Evolutionary conservation across 2,329 filamentous ascomycete species (phyloP), one percentile per base, ranked within the genome.

Genomic region (Alternaria sp.): DNA sequence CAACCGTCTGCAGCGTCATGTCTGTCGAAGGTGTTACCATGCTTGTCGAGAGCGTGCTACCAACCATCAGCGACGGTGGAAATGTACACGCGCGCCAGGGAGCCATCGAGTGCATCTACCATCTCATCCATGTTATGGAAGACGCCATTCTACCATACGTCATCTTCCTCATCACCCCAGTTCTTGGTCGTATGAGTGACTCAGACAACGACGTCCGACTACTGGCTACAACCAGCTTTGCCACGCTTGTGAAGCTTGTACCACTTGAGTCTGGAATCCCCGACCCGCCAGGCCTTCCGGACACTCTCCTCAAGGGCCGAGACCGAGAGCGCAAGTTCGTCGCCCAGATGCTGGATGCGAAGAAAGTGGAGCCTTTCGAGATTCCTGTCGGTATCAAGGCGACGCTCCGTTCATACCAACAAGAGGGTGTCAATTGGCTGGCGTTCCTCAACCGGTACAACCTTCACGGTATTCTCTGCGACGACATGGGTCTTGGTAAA

Each of bases 401-500:
- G 0, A 93, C 97, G 74, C 87, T 99, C 55, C 92, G 96, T 67
- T 97, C 94, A 0, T 99, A 99, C 77, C 96, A 99, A 79, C 96
- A 99, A 80, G 96, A 99, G 58, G 96, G 96, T 78, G 95, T 99
- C 76, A 99, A 99, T 78, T 99, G 96, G 96, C 88, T 99, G 55
- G 90, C 96, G 60, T 99, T 99, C 83, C 89, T 99, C 71, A 99
- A 99, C 79, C 94, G 94, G 61, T 99, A 98, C 78, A 95, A 99
- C 74, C 88, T 99, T 2, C 96, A 99, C 73, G 96, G 96, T 53
- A 97, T 99, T 80, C 92, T 99, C 63, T 99, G 96, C 78, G 96
- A 99, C 75, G 96, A 99, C 79, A 99, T 99, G 96, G 96, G 96
- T 75, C 91, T 99, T 26, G 96, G 96, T 54, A 99, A 99, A 83